Evolutionary conservation across 805 yeast species (phyloP).

Genomic region (Metschnikowia continentalis): DNA sequence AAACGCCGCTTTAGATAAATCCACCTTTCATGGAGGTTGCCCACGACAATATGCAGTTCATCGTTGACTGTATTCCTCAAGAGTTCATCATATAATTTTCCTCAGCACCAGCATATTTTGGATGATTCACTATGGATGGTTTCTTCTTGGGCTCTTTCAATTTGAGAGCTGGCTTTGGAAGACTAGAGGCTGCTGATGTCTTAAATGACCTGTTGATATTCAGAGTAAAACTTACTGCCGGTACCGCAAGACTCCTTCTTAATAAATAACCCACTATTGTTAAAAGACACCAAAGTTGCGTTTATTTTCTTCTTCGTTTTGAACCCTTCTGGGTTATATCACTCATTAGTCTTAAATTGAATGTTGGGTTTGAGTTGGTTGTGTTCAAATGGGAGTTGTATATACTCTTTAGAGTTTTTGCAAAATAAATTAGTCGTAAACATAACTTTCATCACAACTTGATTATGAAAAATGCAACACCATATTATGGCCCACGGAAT

Average conservation of each 20-base stretch:
- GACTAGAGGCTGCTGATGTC: too few relatives aligned
- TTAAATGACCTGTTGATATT: background rate
- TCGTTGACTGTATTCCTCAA: slow-evolving; percentile 19
- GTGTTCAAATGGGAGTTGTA: background rate
- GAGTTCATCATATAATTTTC: slow-evolving; percentile 12
- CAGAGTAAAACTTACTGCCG: background rate
- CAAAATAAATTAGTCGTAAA: background rate
- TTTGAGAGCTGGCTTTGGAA: too few relatives aligned
- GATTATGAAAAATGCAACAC: too few relatives aligned
- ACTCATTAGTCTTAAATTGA: background rate
- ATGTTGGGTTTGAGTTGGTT: too few relatives aligned
- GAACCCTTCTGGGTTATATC: background rate
- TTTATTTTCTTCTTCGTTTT: background rate
- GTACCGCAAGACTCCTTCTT: background rate
- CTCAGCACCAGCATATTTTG: background rate
- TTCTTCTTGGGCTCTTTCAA: background rate
- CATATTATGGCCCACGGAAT: too few relatives aligned
- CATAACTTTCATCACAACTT: too few relatives aligned
- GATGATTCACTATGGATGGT: background rate
- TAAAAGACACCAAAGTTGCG: background rate
- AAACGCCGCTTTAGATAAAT: too few relatives aligned
- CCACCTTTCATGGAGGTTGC: slow-evolving; percentile 18
- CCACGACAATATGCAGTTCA: slow-evolving; percentile 22
- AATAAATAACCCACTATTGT: background rate
- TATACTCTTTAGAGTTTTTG: background rate